Base-by-base conservation (phyloP, 163 green algal genomes). In the Chloromonas sp. region DNA sequence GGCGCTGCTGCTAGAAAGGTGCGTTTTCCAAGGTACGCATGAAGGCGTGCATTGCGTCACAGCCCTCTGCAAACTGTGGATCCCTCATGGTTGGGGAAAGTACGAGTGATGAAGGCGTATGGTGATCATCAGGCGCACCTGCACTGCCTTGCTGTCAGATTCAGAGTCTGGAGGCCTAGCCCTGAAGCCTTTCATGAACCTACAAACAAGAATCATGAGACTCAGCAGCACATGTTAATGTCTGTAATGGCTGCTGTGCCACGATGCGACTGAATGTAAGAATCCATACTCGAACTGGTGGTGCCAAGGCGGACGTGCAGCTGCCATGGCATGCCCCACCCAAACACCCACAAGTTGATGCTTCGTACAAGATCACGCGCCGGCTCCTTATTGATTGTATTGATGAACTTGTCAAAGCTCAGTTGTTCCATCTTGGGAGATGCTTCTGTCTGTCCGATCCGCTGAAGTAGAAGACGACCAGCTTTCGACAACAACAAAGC, bases 131-230 rank as follows among this genome's bases (percentile, higher is more conserved):
- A 36, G 2, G 15, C 58, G 2, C 79, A 92, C 89, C 89, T 94
- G 90, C 66, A 95, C 90, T 13, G 87, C 84, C 60, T 86, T 78
- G 81, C 92, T 93, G 88, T 97, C 95, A 0, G 74, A 83, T 1
- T 96, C 93, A 0, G 89, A 85, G 81, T 96, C 89, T 0, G 85
- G 87, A 0, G 60, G 14, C 36, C 86, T 84, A 14, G 71, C 60
- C 8, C 91, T 89, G 15, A 98, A 95, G 2, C 93, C 90, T 71
- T 94, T 94, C 86, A 98, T 98, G 86, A 98, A 97, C 14, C 93
- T 96, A 89, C 85, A 86, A 61, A 0, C 1, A n/a, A 1, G 59
- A 15, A 36, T 14, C 66, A 5, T 15, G 66, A 11, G 5, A 36
- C 36, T 36, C 36, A 36, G 36, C 36, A 36, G 36, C 36, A 36